Percentiles rank a stretch among this genome's conserved stretches.
Conservation (phyloP, 2,329 filamentous ascomycete genomes). For the Cladosporium sp. region DNA sequence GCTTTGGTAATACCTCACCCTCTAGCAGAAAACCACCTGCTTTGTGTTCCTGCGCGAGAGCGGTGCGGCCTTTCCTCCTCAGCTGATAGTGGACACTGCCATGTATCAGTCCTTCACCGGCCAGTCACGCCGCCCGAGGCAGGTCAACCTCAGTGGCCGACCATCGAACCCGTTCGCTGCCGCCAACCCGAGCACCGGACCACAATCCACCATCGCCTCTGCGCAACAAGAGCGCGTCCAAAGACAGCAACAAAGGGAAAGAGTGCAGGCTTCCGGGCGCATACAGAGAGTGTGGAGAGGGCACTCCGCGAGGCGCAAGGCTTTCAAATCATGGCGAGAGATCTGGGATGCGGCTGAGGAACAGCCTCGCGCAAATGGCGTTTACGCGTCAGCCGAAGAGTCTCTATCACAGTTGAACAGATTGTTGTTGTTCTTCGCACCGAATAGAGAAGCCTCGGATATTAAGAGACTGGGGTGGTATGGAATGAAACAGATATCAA, state of each 20-base stretch:
- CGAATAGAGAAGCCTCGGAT: conserved; percentile 32
- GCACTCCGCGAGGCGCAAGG: conserved; percentile 53
- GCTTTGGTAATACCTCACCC: too few species aligned
- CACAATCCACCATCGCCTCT: conserved; percentile 72
- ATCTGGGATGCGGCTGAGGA: conserved; percentile 54
- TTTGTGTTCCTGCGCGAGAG: too few species aligned
- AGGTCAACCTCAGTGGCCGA: conserved; percentile 90
- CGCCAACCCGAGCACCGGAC: conserved; percentile 47
- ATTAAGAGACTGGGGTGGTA: conserved; percentile 35
- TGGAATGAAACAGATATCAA: conserved; percentile 33
- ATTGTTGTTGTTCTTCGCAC: conserved; percentile 39
- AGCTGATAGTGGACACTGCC: not conserved
- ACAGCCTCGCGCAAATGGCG: conserved; percentile 21
- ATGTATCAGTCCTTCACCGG: conserved; percentile 61
- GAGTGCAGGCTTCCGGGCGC: conserved; percentile 62
- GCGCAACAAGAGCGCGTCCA: conserved; percentile 80
- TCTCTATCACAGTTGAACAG: conserved; percentile 36
- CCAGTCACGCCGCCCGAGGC: conserved; percentile 73
- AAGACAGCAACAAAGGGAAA: conserved; percentile 74
- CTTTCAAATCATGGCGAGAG: conserved; percentile 53
- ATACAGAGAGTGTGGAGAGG: conserved; percentile 84
- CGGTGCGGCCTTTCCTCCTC: not conserved
- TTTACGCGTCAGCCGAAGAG: conserved; percentile 34
- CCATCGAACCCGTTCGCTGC: conserved; percentile 66
- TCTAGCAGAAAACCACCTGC: too few species aligned